These are phyloP conservation scores for Protomyces pachydermus DNA, from an alignment of 1,139 yeast species.

Conservation along the genomic window DNA sequence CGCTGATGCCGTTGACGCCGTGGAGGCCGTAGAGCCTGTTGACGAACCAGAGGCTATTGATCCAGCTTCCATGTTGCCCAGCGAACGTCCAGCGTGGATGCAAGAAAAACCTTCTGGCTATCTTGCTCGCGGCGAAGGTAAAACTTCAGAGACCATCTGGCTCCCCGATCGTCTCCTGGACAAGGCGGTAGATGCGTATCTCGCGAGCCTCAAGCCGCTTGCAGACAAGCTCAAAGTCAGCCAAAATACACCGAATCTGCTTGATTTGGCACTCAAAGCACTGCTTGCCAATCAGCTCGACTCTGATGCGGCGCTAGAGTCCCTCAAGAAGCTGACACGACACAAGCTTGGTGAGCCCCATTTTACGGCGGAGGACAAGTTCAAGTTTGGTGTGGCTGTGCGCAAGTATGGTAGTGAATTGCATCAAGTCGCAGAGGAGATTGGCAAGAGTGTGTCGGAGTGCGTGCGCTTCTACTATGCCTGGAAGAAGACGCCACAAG, in stretches of 20 bases:
- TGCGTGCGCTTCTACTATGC: constrained; percentile 78
- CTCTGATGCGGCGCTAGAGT: constrained; percentile 28
- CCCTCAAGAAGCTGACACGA: constrained; percentile 49
- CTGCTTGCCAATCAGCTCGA: constrained; percentile 42
- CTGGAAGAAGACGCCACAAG: constrained; percentile 83
- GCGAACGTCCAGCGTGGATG: constrained; percentile 50
- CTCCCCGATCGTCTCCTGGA: constrained; percentile 41
- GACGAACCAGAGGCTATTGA: neutral
- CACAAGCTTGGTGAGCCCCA: constrained; percentile 68
- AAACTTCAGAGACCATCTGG: constrained; percentile 46
- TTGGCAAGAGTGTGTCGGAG: constrained; percentile 66
- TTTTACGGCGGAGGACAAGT: constrained; percentile 57
- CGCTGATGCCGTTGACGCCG: neutral
- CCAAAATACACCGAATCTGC: constrained; percentile 62
- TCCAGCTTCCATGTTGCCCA: constrained; percentile 2
- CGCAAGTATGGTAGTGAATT: constrained; percentile 71
- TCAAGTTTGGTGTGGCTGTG: constrained; percentile 71
- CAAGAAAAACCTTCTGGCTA: constrained; percentile 76
- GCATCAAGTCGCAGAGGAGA: constrained; percentile 64
- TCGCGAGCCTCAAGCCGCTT: constrained; percentile 50
- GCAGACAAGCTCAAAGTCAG: constrained; percentile 53
- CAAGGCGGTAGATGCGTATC: constrained; percentile 49
- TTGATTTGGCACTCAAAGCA: constrained; percentile 62
- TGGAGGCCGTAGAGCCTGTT: neutral
- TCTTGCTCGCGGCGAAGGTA: constrained; percentile 78